A percentile compares a stretch with the other conserved stretches of the same genome.
Conservation (phyloP, 2,329 filamentous ascomycete species). For the Calonectria ilicicola region DNA sequence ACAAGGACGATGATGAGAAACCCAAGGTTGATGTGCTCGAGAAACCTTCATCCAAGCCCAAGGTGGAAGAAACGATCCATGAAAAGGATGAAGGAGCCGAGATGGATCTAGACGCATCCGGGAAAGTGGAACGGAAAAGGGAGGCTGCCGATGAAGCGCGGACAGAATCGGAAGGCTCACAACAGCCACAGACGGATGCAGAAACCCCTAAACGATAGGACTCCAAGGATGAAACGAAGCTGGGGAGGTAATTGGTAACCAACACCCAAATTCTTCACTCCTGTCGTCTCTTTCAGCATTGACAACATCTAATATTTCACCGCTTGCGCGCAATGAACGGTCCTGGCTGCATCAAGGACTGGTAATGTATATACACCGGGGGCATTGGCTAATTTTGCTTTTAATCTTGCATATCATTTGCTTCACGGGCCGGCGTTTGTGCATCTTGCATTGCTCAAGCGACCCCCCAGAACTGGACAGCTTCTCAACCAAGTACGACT, state of each 20-base stretch:
- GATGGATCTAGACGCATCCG: neutral
- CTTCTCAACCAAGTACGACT: constrained; percentile 6
- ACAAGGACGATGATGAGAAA: neutral
- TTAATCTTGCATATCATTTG: constrained; percentile 16
- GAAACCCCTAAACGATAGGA: neutral
- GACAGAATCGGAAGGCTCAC: neutral
- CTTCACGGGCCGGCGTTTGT: neutral
- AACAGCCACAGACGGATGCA: neutral
- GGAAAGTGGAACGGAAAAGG: neutral
- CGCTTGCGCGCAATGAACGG: neutral
- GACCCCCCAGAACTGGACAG: neutral
- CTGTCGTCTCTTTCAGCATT: neutral
- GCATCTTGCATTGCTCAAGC: neutral
- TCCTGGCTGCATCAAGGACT: neutral
- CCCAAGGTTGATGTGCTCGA: neutral
- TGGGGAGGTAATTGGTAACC: constrained; percentile 17
- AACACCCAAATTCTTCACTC: no score
- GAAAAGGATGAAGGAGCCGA: constrained; percentile 31
- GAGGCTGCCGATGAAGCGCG: constrained; percentile 1
- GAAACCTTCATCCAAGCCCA: neutral
- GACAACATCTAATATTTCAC: neutral
- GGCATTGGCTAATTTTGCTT: neutral
- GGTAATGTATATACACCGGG: neutral
- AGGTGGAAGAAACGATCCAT: constrained; percentile 18
- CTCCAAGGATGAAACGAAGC: neutral